These are phyloP conservation scores for Penicillium bialowiezense DNA, from an alignment of 495 filamentous ascomycete species.

Conservation along the genomic window DNA sequence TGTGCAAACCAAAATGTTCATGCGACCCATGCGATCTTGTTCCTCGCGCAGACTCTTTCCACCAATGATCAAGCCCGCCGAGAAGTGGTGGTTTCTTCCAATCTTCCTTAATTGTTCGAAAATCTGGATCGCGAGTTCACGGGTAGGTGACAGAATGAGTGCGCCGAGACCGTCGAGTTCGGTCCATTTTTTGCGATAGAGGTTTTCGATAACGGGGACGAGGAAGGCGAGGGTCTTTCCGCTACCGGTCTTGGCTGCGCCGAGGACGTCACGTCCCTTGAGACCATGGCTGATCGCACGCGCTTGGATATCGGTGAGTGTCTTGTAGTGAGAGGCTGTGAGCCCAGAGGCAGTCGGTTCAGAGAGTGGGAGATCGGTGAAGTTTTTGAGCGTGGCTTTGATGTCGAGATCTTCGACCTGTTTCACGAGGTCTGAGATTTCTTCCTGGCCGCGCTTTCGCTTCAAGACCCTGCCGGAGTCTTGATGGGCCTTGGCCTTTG, in stretches of 20 bases:
- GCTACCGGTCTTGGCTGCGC: conserved; percentile 93
- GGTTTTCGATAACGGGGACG: conserved; percentile 86
- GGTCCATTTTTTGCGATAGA: conserved; percentile 89
- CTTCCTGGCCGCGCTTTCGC: conserved; percentile 55
- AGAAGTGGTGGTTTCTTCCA: conserved; percentile 84
- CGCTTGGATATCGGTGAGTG: conserved; percentile 87
- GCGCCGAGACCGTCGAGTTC: conserved; percentile 89
- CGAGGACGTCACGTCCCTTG: conserved; percentile 85
- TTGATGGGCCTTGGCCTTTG: conserved; percentile 18
- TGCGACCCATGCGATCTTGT: conserved; percentile 76
- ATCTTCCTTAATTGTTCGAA: conserved; percentile 93
- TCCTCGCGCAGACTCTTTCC: conserved; percentile 89
- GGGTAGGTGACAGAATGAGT: conserved; percentile 88
- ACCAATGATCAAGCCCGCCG: conserved; percentile 92
- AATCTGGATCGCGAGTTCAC: conserved; percentile 94
- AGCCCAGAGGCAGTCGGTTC: conserved; percentile 77
- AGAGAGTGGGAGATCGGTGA: conserved; percentile 84
- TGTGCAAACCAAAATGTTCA: conserved; percentile 98
- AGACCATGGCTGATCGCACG: conserved; percentile 81
- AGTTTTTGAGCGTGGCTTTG: conserved; percentile 47
- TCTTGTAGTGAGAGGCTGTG: conserved; percentile 82
- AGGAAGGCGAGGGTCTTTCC: conserved; percentile 96
- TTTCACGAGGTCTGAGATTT: conserved; percentile 42
- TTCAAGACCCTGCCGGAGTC: conserved; percentile 50
- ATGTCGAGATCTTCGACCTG: conserved; percentile 51